Evolutionary conservation across 2,329 filamentous ascomycete genomes (phyloP).

Genomic region (Fusarium torulosum): DNA sequence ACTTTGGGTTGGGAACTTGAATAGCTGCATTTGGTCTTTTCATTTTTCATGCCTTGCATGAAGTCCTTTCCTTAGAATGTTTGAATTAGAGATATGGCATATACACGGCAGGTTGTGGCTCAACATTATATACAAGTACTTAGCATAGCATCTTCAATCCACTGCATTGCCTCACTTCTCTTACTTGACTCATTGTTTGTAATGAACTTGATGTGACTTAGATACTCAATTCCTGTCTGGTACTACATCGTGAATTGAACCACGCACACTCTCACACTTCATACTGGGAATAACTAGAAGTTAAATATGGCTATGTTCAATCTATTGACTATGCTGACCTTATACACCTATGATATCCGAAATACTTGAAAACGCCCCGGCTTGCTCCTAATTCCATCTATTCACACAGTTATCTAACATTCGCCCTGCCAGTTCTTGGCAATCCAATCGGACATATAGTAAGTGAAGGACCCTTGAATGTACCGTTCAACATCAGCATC

Average conservation of each 20-base stretch:
- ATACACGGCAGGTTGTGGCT: conserved; percentile 21
- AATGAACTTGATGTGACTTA: neutral
- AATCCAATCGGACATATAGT: conserved; percentile 69
- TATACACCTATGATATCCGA: neutral
- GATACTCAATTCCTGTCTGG: neutral
- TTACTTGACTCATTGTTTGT: rapidly evolving
- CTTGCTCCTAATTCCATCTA: conserved; percentile 15
- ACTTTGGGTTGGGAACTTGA: neutral
- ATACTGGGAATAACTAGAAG: rapidly evolving
- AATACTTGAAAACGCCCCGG: conserved; percentile 25
- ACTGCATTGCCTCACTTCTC: conserved; percentile 27
- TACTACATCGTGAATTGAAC: rapidly evolving
- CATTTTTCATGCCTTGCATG: conserved; percentile 47
- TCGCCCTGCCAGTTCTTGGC: conserved; percentile 67
- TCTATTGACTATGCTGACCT: conserved; percentile 6
- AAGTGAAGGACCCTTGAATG: conserved; percentile 66
- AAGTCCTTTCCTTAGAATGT: conserved; percentile 44
- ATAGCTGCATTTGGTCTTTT: conserved; percentile 28
- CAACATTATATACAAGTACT: conserved; percentile 40
- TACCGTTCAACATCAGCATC: conserved; percentile 64
- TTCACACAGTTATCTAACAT: conserved; percentile 52
- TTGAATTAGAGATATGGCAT: conserved; percentile 31
- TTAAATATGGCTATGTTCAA: neutral
- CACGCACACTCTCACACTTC: rapidly evolving
- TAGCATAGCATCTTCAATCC: conserved; percentile 38